These are phyloP conservation scores for Solanum phureja DNA, from an alignment of 257 asterid species.

Conservation along the genomic window DNA sequence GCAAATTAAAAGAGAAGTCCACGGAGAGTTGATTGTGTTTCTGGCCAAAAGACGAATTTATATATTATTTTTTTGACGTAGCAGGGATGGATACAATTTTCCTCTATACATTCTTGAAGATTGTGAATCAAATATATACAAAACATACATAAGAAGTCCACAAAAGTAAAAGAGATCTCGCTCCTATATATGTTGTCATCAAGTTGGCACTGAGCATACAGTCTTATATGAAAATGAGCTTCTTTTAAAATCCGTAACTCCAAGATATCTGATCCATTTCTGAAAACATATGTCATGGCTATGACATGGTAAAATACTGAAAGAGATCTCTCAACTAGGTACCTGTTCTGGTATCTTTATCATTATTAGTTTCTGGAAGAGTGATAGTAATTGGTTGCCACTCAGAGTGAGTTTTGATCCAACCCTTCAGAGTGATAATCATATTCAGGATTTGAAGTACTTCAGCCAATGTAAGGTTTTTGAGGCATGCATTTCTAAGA, in stretches of 20 bases:
- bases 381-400: slow-evolving; percentile 38
- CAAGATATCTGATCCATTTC: background rate
- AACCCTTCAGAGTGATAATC: slow-evolving; percentile 26
- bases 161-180: background rate
- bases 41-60: background rate
- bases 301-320: background rate
- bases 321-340: slow-evolving; percentile 1
- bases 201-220: background rate
- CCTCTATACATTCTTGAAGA: background rate
- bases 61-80: background rate
- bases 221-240: background rate
- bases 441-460: slow-evolving; percentile 34
- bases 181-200: background rate
- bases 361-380: slow-evolving; percentile 9
- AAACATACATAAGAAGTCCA: background rate
- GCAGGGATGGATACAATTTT: background rate
- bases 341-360: background rate
- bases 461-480: slow-evolving; percentile 30
- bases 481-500: slow-evolving; percentile 32
- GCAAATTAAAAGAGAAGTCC: background rate
- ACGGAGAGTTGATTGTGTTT: background rate
- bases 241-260: background rate
- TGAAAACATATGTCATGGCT: background rate
- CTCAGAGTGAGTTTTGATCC: slow-evolving; percentile 25
- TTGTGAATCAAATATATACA: background rate